Base-by-base conservation (phyloP, 108 stramenopile genomes). In the Nitzschia putrida region DNA sequence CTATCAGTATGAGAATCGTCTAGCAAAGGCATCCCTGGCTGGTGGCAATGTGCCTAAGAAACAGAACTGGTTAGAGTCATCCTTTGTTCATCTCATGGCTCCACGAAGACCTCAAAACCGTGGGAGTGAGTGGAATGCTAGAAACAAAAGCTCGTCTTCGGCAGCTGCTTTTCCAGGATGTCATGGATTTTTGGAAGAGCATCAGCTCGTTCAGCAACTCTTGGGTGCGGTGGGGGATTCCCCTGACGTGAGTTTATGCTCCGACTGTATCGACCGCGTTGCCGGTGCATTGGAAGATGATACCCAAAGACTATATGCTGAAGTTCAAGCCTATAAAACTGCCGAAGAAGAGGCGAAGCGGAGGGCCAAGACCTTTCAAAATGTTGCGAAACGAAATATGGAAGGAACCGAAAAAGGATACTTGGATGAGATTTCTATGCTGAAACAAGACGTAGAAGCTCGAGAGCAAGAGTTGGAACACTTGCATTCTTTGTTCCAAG, bases 271-370 rank as follows among this genome's bases (percentile, higher is more conserved):
- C 18, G 79, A 76, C 34, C 73, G 82, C 8, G 71, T 83, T 6
- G 69, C 65, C 7, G 42, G 41, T 11, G 85, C 85, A 10, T 42
- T 86, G 40, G 82, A 83, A 16, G 60, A 63, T 12, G 80, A 86
- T 57, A 79, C 80, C 6, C 82, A 86, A 55, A 60, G 85, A 29
- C 55, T 82, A 0, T 66, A 74, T 53, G 38, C 50, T 4, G 85
- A 86, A 67, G 47, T 45, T 18, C 23, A 71, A 13, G 68, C 68
- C 2, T 86, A 86, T 53, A 7, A 73, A 25, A 53, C 76, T 14
- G 64, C 74, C 6, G 77, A 68, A n/a, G 57, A 43, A 14, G 50
- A 45, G 12, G 70, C 53, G 51, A 66, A 56, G 53, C 64, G 66
- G 44, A 18, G 63, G 22, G 57, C 43, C 38, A 76, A 51, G 64